phyloP scores from a whole-genome alignment of 768 basidiomycete genomes.

The Hydnum rufescens region DNA sequence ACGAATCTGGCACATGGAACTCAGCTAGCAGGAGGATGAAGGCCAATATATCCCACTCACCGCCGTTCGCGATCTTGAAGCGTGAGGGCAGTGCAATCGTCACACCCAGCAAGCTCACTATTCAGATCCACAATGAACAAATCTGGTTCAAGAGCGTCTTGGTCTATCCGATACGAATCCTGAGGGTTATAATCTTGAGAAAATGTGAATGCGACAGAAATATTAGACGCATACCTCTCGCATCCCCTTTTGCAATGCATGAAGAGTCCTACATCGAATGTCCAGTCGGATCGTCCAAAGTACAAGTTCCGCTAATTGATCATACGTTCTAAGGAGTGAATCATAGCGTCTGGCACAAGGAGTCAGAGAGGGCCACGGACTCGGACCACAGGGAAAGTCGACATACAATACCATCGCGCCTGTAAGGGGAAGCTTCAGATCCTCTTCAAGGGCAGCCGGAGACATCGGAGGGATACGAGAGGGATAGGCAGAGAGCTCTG shows the following conservation, averaged over 20 bases:
- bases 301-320: conserved; percentile 71
- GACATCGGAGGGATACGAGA: not conserved
- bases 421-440: conserved; percentile 56
- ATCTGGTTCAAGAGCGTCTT: conserved; percentile 81
- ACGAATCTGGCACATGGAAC: conserved; percentile 32
- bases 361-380: no score
- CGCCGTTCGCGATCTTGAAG: conserved; percentile 43
- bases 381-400: no score
- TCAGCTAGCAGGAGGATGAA: not conserved
- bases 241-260: conserved; percentile 64
- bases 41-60: conserved; percentile 25
- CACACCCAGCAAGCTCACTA: conserved; percentile 50
- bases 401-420: conserved; percentile 76
- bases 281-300: conserved; percentile 77
- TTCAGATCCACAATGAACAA: conserved; percentile 76
- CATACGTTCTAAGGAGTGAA: conserved; percentile 75
- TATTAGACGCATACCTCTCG: conserved; percentile 33
- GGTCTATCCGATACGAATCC: conserved; percentile 71
- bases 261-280: conserved; percentile 63
- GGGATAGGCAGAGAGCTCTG: conserved; percentile 23
- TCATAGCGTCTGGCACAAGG: conserved; percentile 54
- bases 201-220: no score
- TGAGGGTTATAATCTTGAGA: conserved; percentile 16
- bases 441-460: conserved; percentile 16
- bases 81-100: conserved; percentile 43